Base-by-base conservation (phyloP, 169 alveolate species). In the Plasmodium adleri region DNA sequence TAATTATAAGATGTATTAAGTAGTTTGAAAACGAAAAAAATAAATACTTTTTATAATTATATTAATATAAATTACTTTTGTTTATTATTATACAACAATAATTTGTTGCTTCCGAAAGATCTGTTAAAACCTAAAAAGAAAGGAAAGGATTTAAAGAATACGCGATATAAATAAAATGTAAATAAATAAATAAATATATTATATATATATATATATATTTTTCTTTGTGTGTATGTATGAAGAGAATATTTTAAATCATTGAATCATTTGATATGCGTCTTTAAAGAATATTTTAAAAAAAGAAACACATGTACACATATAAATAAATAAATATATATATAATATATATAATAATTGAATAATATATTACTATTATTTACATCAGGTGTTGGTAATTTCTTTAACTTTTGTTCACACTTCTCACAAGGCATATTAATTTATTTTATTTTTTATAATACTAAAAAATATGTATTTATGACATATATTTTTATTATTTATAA, bases 301-400 rank as follows among this genome's bases (percentile, higher is more conserved):
- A 1, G 17, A 13, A 50, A n/a, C 60, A 50, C 6, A 50, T 2
- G 60, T 50, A 50, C 60, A 50, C 60, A 13, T 50, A 13, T 50
- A 50, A 28, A 28, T 28, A 28, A 0, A n/a, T n/a, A 59, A 5
- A 59, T 59, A 59, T 59, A 59, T 59, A 59, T 59, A 8, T 17
- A 59, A n/a, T n/a, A n/a, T 59, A n/a, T 1, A 59, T 59, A 59
- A 8, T 17, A 24, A 12, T n/a, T n/a, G 10, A n/a, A 9, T 59
- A 59, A n/a, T n/a, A n/a, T 59, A 9, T 63, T 78, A 78, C 90
- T 78, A 13, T 91, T 88, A 64, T 87, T 92, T 1, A 92, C 92
- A 78, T 94, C 95, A 47, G 96, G 96, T 12, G 96, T 94, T 54
- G 95, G 94, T 39, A 94, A 88, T 59, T 92, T 89, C 68, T 89